These are phyloP conservation scores for Phaeoacremonium minimum DNA, from an alignment of 2,329 filamentous ascomycete species.

Conservation along the genomic window DNA sequence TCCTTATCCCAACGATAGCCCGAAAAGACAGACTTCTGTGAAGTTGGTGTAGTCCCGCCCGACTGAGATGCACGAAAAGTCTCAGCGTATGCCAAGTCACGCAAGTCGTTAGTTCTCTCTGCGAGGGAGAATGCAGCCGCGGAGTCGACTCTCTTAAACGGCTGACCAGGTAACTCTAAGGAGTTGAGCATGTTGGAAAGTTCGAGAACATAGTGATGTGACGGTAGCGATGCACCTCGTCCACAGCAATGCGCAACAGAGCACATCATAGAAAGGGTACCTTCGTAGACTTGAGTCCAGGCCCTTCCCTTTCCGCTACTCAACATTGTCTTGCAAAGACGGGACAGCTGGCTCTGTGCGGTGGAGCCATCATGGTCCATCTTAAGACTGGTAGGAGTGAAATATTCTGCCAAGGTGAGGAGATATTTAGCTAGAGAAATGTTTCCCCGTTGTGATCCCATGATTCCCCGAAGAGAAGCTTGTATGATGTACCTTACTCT, in stretches of 20 bases:
- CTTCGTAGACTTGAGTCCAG: slow-evolving; percentile 21
- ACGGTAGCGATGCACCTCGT: slow-evolving; percentile 27
- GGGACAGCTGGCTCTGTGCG: no score
- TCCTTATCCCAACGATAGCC: slow-evolving; percentile 30
- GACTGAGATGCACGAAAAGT: slow-evolving; percentile 19
- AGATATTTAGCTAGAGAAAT: no score
- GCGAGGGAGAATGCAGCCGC: slow-evolving; percentile 48
- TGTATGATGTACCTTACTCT: slow-evolving; percentile 21
- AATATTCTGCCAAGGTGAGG: slow-evolving; percentile 6
- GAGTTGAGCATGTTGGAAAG: slow-evolving; percentile 35
- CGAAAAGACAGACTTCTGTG: slow-evolving; percentile 10
- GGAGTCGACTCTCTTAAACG: slow-evolving; percentile 31
- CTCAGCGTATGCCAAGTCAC: slow-evolving; percentile 51
- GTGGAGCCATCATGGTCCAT: no score
- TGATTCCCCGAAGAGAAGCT: slow-evolving; percentile 8
- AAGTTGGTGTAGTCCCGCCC: background rate
- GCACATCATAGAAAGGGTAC: slow-evolving; percentile 32
- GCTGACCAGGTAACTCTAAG: slow-evolving; percentile 23
- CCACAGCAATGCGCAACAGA: slow-evolving; percentile 43
- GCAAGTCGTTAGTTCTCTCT: slow-evolving; percentile 45
- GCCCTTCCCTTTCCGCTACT: slow-evolving; percentile 2
- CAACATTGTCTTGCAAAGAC: no score
- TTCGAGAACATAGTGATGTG: slow-evolving; percentile 30
- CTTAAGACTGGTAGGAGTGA: slow-evolving; percentile 4
- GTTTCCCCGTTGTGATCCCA: slow-evolving; percentile 2